Percentiles rank a stretch among this genome's conserved stretches.
Evolutionary conservation across 1,284 basidiomycete genomes (phyloP).

Genomic region (Pseudozyma thailandica): DNA sequence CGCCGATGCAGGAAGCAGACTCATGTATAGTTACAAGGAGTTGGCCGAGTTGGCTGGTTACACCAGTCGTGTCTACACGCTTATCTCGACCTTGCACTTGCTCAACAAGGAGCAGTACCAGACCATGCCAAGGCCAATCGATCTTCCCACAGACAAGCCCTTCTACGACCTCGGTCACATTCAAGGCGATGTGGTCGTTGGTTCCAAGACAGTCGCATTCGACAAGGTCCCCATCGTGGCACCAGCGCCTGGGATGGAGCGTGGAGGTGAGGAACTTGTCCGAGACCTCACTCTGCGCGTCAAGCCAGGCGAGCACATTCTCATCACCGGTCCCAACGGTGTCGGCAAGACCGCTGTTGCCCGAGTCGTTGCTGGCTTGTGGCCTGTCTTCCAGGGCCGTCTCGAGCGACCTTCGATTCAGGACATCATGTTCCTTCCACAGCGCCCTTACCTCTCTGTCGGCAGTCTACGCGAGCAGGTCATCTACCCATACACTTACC

Average conservation of each 20-base stretch:
- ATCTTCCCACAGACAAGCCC: conserved; percentile 51
- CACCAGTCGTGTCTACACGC: conserved; percentile 86
- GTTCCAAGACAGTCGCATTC: conserved; percentile 50
- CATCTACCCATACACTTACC: conserved; percentile 68
- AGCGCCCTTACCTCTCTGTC: conserved; percentile 87
- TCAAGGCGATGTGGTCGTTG: conserved; percentile 64
- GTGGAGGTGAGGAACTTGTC: conserved; percentile 76
- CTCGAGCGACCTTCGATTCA: conserved; percentile 58
- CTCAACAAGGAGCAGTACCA: conserved; percentile 65
- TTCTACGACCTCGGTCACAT: conserved; percentile 68
- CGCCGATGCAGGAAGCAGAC: conserved; percentile 90
- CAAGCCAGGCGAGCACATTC: conserved; percentile 83
- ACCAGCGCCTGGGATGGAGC: conserved; percentile 73
- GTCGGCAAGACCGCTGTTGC: conserved; percentile 95
- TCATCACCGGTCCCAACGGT: conserved; percentile 85
- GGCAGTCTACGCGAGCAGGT: conserved; percentile 88
- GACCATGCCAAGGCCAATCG: conserved; percentile 57
- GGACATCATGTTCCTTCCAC: conserved; percentile 87
- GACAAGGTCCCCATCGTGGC: conserved; percentile 77
- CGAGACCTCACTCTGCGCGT: conserved; percentile 79
- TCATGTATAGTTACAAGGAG: conserved; percentile 87
- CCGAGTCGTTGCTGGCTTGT: conserved; percentile 87
- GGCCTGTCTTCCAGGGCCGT: conserved; percentile 73
- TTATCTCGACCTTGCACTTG: conserved; percentile 83
- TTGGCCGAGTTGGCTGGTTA: conserved; percentile 91